Conservation (phyloP, 2,329 filamentous ascomycete species). For the Epichloe typhina region DNA sequence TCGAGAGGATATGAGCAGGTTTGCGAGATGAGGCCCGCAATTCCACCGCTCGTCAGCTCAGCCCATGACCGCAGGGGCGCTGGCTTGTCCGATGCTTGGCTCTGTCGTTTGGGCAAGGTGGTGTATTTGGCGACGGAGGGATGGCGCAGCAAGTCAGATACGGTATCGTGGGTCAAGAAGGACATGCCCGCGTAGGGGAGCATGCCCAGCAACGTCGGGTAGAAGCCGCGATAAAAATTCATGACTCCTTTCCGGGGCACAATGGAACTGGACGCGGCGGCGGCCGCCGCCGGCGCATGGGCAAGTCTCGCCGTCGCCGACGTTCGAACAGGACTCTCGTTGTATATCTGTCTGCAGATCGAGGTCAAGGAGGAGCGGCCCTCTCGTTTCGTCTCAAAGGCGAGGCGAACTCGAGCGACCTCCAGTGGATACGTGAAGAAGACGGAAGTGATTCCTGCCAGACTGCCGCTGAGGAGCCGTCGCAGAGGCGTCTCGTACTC, state of each 20-base stretch:
- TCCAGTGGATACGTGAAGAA: constrained; percentile 95
- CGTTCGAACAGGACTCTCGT: constrained; percentile 46
- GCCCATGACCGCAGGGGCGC: constrained; percentile 72
- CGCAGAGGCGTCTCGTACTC: constrained; percentile 70
- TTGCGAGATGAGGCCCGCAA: constrained; percentile 81
- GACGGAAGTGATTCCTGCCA: constrained; percentile 79
- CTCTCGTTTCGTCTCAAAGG: constrained; percentile 79
- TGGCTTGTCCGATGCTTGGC: constrained; percentile 44
- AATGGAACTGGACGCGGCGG: constrained; percentile 29
- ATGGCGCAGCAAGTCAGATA: constrained; percentile 68
- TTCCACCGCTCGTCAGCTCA: constrained; percentile 69
- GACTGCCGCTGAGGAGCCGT: constrained; percentile 57
- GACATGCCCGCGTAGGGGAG: constrained; percentile 91
- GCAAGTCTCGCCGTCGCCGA: constrained; percentile 16
- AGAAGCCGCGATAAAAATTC: constrained; percentile 95
- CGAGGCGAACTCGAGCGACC: constrained; percentile 79
- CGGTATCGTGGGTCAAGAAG: constrained; percentile 88
- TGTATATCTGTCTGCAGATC: constrained; percentile 79
- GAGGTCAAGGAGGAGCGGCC: constrained; percentile 55
- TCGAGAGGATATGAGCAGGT: constrained; percentile 89
- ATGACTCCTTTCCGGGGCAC: constrained; percentile 53
- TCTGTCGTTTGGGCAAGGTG: constrained; percentile 50
- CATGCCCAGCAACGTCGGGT: constrained; percentile 85
- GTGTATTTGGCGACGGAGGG: constrained; percentile 58
- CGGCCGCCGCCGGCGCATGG: constrained; percentile 15